Conservation (phyloP, 164 flowering plant species). For the Cinnamomum micranthum region DNA sequence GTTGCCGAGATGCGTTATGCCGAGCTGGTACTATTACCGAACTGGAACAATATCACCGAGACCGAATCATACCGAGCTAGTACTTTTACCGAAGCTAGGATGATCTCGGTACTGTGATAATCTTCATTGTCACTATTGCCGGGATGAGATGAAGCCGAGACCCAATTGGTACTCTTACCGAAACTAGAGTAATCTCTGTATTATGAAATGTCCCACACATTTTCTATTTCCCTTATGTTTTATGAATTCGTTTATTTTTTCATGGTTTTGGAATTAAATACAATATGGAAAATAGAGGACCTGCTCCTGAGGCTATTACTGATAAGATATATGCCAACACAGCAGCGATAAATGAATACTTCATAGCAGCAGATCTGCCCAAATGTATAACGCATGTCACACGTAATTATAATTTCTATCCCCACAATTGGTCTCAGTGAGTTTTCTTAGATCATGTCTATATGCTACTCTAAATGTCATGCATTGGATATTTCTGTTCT, state of each 20-base stretch:
- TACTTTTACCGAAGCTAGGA: no score
- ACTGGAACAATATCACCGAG: no score
- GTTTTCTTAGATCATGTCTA: background rate
- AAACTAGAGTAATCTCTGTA: no score
- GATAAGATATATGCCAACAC: conserved; percentile 89
- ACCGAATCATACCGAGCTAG: no score
- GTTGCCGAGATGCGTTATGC: no score
- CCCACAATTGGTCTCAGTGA: background rate
- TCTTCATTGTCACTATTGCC: no score
- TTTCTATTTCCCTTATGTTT: background rate
- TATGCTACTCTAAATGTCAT: conserved; percentile 8
- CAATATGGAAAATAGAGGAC: conserved; percentile 30
- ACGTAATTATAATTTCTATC: background rate
- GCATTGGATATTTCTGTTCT: conserved; percentile 66
- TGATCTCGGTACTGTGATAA: no score
- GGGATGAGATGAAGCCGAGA: no score
- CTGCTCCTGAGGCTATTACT: conserved; percentile 93
- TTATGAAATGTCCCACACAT: no score
- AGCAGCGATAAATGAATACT: conserved; percentile 74
- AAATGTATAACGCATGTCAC: conserved; percentile 42
- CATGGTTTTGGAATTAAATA: conserved; percentile 93
- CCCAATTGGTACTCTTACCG: no score
- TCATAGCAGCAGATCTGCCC: conserved; percentile 74
- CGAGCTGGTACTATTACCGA: no score
- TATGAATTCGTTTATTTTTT: conserved; percentile 3